Base-by-base conservation (phyloP, 352 stramenopile genomes). In the Pythium utonaiense region DNA sequence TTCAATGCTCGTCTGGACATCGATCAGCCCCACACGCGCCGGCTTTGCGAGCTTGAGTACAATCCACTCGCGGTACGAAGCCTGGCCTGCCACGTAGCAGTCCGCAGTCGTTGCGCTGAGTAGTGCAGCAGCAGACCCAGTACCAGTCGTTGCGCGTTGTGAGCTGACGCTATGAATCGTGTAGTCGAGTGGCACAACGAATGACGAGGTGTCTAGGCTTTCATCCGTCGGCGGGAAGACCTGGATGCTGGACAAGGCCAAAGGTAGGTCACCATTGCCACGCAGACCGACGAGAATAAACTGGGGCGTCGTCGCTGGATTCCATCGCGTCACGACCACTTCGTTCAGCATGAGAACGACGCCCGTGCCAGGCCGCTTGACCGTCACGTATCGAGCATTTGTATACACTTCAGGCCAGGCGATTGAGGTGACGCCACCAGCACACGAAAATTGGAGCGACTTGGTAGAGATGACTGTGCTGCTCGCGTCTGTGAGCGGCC, bases 261-360 rank as follows among this genome's bases (percentile, higher is more conserved):
- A 57, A 0, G 69, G 67, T 6, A 67, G 63, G 0, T 66, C 36
- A 0, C 75, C 77, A 6, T 50, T 64, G 3, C 67, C 70, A 52
- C 81, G 80, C 27, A 90, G 44, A 38, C 86, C 77, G 3, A 88
- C 25, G 14, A 88, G 47, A 19, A 90, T 21, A 40, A 77, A 86
- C 9, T 70, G 67, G 1, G 78, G 71, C 8, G 63, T 70, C 9
- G 70, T 69, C 12, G 69, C 66, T 33, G 80, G 73, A 30, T 90
- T 90, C 80, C 80, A 90, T 12, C 77, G 67, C 6, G 64, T 54
- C 28, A 90, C 75, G 38, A 86, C 67, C 2, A 90, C 77, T 66
- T 90, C 80, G 22, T 88, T 87, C 27, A 90, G 68, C 80, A 90
- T 90, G 19, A 90, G 60, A 2, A 42, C n/a, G 0, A 77, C 60